These are phyloP conservation scores for Arabidopsis hybrid DNA, from an alignment of 441 rosid genomes.

Conservation along the genomic window DNA sequence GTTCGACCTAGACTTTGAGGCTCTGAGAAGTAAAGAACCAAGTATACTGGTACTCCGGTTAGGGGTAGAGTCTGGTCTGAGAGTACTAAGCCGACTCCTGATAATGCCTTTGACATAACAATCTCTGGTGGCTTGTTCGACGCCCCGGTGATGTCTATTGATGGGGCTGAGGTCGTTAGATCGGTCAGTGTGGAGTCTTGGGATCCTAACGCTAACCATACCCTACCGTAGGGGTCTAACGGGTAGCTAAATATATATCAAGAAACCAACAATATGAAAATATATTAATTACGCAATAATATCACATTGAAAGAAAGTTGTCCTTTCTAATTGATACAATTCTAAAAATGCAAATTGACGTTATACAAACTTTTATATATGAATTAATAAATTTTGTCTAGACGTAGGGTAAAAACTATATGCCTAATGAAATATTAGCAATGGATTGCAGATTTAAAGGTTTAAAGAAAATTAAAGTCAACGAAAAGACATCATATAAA, in stretches of 20 bases:
- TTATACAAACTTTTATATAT: no score
- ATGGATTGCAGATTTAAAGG: no score
- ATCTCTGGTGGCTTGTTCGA: conserved; percentile 48
- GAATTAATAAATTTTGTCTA: no score
- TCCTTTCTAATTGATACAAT: no score
- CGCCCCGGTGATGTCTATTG: conserved; percentile 9
- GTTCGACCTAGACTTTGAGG: conserved; percentile 42
- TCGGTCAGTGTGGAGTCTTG: conserved; percentile 6
- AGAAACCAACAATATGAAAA: neutral
- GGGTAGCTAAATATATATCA: conserved; percentile 31
- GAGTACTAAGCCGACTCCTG: conserved; percentile 24
- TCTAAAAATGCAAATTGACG: no score
- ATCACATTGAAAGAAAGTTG: neutral
- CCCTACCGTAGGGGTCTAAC: conserved; percentile 49
- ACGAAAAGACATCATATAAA: no score
- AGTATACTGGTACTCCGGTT: conserved; percentile 25
- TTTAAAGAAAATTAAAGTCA: no score
- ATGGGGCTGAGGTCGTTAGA: conserved; percentile 41
- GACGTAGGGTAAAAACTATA: no score
- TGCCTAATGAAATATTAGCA: no score
- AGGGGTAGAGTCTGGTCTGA: conserved; percentile 8
- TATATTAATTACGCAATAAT: no score
- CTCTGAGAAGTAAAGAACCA: conserved; percentile 60
- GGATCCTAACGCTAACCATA: conserved; percentile 46
- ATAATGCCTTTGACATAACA: conserved; percentile 52